phyloP scores from a whole-genome alignment of 2,329 filamentous ascomycete genomes.

The Boeremia lycopersici region DNA sequence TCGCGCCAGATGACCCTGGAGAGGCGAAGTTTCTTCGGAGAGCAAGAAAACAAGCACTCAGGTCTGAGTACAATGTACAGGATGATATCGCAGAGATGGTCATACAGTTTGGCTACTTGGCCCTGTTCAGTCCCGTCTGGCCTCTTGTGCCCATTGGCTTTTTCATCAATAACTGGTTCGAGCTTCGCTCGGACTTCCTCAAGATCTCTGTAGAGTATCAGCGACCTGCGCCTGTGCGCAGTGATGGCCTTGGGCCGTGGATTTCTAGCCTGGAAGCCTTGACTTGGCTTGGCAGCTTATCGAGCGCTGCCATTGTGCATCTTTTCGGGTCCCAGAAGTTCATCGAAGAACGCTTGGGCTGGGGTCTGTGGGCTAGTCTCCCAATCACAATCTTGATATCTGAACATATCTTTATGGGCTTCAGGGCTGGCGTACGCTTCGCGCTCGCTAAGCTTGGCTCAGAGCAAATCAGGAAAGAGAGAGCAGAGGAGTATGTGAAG shows the following conservation, averaged over 20 bases:
- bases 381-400: slow-evolving; percentile 40
- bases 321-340: slow-evolving; percentile 33
- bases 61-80: slow-evolving; percentile 42
- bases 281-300: slow-evolving; percentile 43
- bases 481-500: slow-evolving; percentile 32
- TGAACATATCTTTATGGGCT: slow-evolving; percentile 42
- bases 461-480: slow-evolving; percentile 36
- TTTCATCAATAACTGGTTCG: slow-evolving; percentile 46
- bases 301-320: slow-evolving; percentile 42
- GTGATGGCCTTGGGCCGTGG: slow-evolving; percentile 44
- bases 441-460: slow-evolving; percentile 35
- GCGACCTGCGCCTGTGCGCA: slow-evolving; percentile 34
- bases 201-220: slow-evolving; percentile 44
- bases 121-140: slow-evolving; percentile 44
- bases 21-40: slow-evolving; percentile 39
- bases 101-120: slow-evolving; percentile 44
- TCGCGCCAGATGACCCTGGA: slow-evolving; percentile 30
- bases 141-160: slow-evolving; percentile 44
- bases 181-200: slow-evolving; percentile 42
- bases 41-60: slow-evolving; percentile 36
- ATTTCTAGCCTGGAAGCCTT: slow-evolving; percentile 38
- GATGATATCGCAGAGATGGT: slow-evolving; percentile 46
- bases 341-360: slow-evolving; percentile 20
- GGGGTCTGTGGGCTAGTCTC: slow-evolving; percentile 36
- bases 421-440: slow-evolving; percentile 36